These are phyloP conservation scores for Elsinoe australis DNA, from an alignment of 2,329 filamentous ascomycete genomes.

Conservation along the genomic window DNA sequence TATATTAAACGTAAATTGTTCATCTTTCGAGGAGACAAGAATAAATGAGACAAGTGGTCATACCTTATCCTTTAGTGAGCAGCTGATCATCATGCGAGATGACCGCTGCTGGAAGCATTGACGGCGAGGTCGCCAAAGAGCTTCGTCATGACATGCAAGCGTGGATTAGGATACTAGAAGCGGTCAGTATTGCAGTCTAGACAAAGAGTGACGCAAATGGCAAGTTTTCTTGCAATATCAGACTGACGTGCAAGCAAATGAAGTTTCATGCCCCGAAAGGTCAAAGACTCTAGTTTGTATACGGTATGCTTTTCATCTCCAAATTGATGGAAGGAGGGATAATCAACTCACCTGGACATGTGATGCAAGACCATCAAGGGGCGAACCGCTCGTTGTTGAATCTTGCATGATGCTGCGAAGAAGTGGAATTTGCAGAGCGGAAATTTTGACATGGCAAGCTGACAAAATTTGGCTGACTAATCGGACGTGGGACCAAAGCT, in stretches of 20 bases:
- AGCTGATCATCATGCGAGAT: no score
- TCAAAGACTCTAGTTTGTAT: slow-evolving; percentile 96
- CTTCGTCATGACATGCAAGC: no score
- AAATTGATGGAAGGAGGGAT: slow-evolving; percentile 30
- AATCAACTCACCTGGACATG: slow-evolving; percentile 8
- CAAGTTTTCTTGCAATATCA: slow-evolving; percentile 43
- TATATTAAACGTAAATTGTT: slow-evolving; percentile 59
- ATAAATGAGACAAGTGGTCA: background rate
- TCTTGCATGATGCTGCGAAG: no score
- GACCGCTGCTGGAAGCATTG: no score
- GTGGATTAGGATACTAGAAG: no score
- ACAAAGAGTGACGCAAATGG: no score
- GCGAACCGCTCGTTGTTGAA: no score
- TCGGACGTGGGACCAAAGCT: no score
- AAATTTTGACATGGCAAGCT: background rate
- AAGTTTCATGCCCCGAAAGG: slow-evolving; percentile 69
- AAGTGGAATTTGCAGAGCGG: no score
- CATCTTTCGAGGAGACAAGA: slow-evolving; percentile 21
- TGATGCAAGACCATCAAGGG: no score
- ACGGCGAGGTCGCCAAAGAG: no score
- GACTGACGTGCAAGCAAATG: slow-evolving; percentile 77
- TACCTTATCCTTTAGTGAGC: background rate
- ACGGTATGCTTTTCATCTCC: slow-evolving; percentile 70
- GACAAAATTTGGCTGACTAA: background rate
- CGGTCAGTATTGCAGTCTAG: no score